Evolutionary conservation across 108 stramenopile species (phyloP).

Genomic region (Fragilaria radians): DNA sequence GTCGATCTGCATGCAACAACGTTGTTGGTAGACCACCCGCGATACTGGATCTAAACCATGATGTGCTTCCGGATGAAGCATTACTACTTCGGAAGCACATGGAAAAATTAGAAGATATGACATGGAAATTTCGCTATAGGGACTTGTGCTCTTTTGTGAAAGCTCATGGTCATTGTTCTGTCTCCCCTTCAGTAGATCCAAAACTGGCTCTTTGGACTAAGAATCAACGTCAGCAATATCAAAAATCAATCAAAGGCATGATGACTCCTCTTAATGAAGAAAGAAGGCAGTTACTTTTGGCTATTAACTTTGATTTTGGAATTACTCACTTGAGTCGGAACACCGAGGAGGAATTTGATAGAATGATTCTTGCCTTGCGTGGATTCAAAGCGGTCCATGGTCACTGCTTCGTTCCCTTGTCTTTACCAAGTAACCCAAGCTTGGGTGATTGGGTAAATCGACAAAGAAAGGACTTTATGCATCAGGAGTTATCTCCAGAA

Average conservation of each 20-base stretch:
- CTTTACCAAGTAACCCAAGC: neutral
- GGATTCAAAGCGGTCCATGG: neutral
- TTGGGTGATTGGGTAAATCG: neutral
- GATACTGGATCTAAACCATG: neutral
- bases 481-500: neutral
- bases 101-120: neutral
- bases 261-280: neutral
- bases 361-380: neutral
- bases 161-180: neutral
- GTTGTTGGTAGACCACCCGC: neutral
- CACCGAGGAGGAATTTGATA: neutral
- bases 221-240: constrained; percentile 1
- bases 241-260: neutral
- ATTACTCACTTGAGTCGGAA: neutral
- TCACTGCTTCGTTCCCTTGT: neutral
- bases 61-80: neutral
- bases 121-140: neutral
- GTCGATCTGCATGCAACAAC: neutral
- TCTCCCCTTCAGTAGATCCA: neutral
- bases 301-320: neutral
- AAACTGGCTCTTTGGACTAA: neutral
- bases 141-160: neutral
- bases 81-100: neutral
- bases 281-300: neutral
- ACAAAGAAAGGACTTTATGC: neutral